Percentiles rank a stretch among this genome's conserved stretches.
Conservation (phyloP, 73 alveolate genomes). For the Tetrahymena elliotti region DNA sequence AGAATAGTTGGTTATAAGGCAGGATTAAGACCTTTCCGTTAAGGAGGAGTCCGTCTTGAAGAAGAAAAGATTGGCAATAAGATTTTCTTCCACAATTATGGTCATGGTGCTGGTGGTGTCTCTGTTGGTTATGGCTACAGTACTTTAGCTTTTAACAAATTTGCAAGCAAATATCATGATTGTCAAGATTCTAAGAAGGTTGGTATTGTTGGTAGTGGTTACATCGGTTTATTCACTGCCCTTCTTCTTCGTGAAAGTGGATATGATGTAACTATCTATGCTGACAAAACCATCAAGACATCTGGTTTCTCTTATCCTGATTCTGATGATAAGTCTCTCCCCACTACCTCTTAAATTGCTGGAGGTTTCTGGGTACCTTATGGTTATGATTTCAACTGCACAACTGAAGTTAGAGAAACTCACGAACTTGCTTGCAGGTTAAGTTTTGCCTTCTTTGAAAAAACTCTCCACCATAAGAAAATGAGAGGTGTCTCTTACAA, state of each 20-base stretch:
- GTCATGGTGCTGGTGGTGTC: not conserved
- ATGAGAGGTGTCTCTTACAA: not conserved
- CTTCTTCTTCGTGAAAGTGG: not conserved
- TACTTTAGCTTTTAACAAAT: not conserved
- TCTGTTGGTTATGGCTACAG: not conserved
- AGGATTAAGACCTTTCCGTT: not conserved
- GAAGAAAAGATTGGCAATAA: not conserved
- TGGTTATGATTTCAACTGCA: not conserved
- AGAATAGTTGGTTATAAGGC: not conserved
- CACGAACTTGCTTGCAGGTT: slow-evolving; percentile 1
- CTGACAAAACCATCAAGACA: not conserved
- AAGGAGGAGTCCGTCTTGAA: not conserved
- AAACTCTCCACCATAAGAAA: not conserved
- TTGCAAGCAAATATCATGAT: not conserved
- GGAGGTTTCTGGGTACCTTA: not conserved
- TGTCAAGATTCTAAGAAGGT: not conserved
- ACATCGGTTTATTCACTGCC: not conserved
- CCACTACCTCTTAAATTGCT: not conserved
- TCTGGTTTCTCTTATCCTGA: not conserved
- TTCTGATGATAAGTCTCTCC: not conserved
- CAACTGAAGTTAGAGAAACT: not conserved
- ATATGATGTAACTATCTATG: not conserved
- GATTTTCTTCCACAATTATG: not conserved
- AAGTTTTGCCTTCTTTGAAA: not conserved
- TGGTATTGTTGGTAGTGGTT: not conserved